phyloP scores from a whole-genome alignment of 139 green algal species.

The Gonium pectorale region DNA sequence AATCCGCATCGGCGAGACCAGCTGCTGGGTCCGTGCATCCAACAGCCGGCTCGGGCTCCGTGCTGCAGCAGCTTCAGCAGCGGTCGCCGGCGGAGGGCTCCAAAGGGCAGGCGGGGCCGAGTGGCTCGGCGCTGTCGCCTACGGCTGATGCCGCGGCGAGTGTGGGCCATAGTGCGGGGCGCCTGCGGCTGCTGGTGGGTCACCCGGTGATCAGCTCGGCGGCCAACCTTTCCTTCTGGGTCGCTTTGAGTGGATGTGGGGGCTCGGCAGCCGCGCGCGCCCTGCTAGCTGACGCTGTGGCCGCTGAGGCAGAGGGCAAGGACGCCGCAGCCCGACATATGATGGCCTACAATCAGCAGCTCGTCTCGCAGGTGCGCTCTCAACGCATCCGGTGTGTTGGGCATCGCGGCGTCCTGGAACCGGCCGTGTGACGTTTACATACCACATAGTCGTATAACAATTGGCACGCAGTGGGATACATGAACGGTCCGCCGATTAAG shows the following conservation, averaged over 20 bases:
- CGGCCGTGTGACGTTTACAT: too few species aligned
- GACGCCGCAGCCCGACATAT: neutral
- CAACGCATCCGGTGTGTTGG: too few species aligned
- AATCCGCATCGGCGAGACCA: neutral
- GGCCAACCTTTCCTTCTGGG: conserved; percentile 78
- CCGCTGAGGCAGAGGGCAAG: conserved; percentile 43
- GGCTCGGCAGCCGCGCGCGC: conserved; percentile 24
- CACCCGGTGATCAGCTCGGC: conserved; percentile 69
- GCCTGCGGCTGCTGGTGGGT: conserved; percentile 69
- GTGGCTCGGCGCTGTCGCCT: too few species aligned
- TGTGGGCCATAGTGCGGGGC: too few species aligned
- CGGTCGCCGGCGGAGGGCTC: neutral
- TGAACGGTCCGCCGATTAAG: too few species aligned
- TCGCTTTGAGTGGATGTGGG: conserved; percentile 60
- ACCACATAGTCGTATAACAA: too few species aligned
- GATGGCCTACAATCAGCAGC: conserved; percentile 19
- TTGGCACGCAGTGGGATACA: too few species aligned
- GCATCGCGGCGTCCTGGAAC: too few species aligned
- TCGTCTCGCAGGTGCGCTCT: conserved; percentile 59
- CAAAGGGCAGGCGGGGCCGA: too few species aligned
- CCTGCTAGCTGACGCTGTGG: conserved; percentile 45
- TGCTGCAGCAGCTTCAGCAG: neutral
- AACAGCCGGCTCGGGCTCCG: too few species aligned
- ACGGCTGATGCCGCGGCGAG: too few species aligned
- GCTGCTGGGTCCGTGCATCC: too few species aligned